Evolutionary conservation across 192 early-diverging fungal species (phyloP).

Genomic region (Umbelopsis sp.): DNA sequence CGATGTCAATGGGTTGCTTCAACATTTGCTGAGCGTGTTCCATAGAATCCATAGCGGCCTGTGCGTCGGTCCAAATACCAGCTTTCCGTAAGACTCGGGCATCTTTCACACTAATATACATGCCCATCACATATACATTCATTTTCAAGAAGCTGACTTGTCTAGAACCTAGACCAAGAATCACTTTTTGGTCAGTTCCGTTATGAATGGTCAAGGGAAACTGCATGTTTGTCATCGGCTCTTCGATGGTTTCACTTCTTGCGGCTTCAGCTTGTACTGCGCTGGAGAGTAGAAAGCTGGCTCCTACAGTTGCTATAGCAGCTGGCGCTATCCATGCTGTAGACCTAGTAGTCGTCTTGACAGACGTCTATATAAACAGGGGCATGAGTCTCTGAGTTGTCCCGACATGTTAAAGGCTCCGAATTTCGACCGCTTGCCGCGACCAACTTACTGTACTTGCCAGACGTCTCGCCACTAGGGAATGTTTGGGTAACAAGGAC

Average conservation of each 20-base stretch:
- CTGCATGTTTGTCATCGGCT: neutral
- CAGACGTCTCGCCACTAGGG: neutral
- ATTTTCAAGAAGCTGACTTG: conserved; percentile 57
- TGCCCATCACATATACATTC: conserved; percentile 55
- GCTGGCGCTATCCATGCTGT: neutral
- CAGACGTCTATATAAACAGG: neutral
- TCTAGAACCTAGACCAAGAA: conserved; percentile 56
- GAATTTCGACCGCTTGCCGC: neutral
- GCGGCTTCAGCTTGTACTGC: neutral
- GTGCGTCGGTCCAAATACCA: neutral
- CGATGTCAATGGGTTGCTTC: conserved; percentile 48
- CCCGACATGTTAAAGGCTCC: no score
- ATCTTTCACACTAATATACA: conserved; percentile 54
- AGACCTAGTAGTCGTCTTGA: neutral
- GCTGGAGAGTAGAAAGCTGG: neutral
- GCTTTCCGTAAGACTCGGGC: conserved; percentile 39
- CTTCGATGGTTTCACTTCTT: neutral
- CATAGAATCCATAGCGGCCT: conserved; percentile 25
- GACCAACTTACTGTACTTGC: neutral
- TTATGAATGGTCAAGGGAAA: conserved; percentile 5
- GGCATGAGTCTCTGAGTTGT: no score
- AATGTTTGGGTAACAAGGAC: neutral
- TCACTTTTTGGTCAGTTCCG: conserved; percentile 11
- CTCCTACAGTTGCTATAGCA: neutral
- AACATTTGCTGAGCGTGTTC: conserved; percentile 35